Conservation (phyloP, 106 monocot genomes). For the Hemerocallis citrina region DNA sequence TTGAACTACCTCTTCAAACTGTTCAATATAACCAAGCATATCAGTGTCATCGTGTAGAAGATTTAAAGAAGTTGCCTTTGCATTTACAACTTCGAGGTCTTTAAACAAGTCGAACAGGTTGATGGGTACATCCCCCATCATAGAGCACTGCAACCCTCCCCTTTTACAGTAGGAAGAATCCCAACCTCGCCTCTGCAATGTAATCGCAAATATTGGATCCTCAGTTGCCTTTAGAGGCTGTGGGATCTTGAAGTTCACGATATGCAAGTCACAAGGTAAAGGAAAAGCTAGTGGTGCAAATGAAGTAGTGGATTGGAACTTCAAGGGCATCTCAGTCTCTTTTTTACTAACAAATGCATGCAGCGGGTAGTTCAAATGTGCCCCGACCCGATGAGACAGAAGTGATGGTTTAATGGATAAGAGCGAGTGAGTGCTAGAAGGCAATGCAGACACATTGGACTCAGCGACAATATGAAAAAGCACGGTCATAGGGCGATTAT, state of each 20-base stretch:
- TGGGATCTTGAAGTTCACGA: constrained; percentile 79
- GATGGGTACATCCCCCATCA: constrained; percentile 44
- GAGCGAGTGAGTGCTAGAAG: constrained; percentile 11
- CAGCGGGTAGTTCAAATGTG: constrained; percentile 79
- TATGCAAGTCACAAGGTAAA: constrained; percentile 86
- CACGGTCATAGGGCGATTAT: constrained; percentile 80
- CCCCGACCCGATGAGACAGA: constrained; percentile 75
- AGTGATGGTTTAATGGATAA: constrained; percentile 66
- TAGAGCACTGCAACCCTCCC: constrained; percentile 48
- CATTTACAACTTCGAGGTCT: constrained; percentile 49
- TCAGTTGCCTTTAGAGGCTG: constrained; percentile 41
- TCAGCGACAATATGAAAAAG: constrained; percentile 71
- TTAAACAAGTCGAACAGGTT: constrained; percentile 83
- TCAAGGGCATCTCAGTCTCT: constrained; percentile 17
- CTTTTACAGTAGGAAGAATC: constrained; percentile 72
- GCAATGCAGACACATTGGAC: constrained; percentile 53
- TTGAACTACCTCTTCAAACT: constrained; percentile 40
- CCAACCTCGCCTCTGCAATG: constrained; percentile 86
- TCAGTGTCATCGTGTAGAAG: constrained; percentile 78
- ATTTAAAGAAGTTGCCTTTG: constrained; percentile 80
- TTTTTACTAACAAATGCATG: constrained; percentile 64
- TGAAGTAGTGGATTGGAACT: constrained; percentile 8
- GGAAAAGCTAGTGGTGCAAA: constrained; percentile 67
- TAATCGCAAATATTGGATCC: constrained; percentile 53
- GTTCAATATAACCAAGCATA: constrained; percentile 68